phyloP scores from a whole-genome alignment of 2,329 filamentous ascomycete genomes.

The Elsinoe perseae region DNA sequence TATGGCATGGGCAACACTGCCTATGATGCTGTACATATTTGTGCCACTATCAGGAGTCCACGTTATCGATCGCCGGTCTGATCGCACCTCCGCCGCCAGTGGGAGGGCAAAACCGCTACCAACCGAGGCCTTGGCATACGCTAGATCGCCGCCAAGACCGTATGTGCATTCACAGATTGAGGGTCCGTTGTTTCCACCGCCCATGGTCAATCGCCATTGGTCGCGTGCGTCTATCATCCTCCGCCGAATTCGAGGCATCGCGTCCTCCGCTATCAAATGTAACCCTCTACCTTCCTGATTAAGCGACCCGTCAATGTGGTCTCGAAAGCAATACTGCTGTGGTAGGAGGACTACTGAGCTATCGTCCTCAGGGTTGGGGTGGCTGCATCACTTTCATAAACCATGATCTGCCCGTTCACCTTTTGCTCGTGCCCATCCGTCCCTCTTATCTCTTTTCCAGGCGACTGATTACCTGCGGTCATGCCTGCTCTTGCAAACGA shows the following conservation, averaged over 20 bases:
- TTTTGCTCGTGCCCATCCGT: neutral
- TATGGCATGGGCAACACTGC: no score
- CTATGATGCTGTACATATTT: neutral
- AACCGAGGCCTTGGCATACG: conserved; percentile 11
- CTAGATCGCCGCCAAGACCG: conserved; percentile 12
- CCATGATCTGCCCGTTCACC: neutral
- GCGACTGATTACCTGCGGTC: neutral
- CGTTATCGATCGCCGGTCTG: neutral
- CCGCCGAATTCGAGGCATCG: conserved; percentile 4
- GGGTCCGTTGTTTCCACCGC: conserved; percentile 10
- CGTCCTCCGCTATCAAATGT: conserved; percentile 12
- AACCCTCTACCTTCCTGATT: conserved; percentile 2
- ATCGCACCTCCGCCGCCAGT: neutral
- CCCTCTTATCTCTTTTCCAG: neutral
- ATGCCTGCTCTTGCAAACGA: conserved; percentile 10
- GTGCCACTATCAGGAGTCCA: neutral
- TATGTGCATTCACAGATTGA: conserved; percentile 14
- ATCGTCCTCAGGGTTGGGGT: neutral
- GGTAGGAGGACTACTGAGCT: neutral
- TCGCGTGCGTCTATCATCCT: conserved; percentile 12
- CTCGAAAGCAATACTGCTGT: neutral
- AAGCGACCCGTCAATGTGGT: conserved; percentile 11
- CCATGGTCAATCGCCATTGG: conserved; percentile 1
- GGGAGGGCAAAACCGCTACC: conserved; percentile 3
- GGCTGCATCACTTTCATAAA: neutral